Evolutionary conservation across 495 filamentous ascomycete genomes (phyloP).

Genomic region (Paragyromitra xinjiangensis): DNA sequence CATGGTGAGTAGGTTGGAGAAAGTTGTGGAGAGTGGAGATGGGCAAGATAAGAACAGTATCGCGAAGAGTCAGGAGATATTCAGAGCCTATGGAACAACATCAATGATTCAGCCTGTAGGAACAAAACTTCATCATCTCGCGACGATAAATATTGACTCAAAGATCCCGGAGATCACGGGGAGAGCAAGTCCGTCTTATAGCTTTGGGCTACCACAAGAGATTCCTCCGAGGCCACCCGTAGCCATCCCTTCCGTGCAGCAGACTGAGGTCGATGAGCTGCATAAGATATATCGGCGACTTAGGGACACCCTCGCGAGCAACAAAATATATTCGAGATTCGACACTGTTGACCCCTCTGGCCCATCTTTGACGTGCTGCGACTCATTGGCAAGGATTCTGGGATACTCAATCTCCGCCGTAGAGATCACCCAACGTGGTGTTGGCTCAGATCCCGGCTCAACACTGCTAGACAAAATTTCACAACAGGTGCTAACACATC

Average conservation of each 20-base stretch:
- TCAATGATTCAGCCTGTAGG: constrained; percentile 70
- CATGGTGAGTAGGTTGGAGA: constrained; percentile 60
- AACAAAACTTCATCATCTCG: constrained; percentile 66
- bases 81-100: constrained; percentile 70
- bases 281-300: constrained; percentile 80
- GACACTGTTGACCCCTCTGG: constrained; percentile 43
- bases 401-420: constrained; percentile 89
- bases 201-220: constrained; percentile 28
- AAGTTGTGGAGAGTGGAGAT: constrained; percentile 61
- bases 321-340: constrained; percentile 68
- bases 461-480: constrained; percentile 87
- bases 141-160: constrained; percentile 38
- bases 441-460: constrained; percentile 75
- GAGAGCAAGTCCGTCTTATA: constrained; percentile 40
- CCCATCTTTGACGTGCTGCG: constrained; percentile 57
- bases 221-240: constrained; percentile 14
- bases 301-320: constrained; percentile 76
- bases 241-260: constrained; percentile 18
- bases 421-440: constrained; percentile 91
- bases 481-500: constrained; percentile 79
- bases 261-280: constrained; percentile 68
- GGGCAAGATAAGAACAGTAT: constrained; percentile 54
- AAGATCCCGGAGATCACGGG: constrained; percentile 27
- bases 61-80: constrained; percentile 66
- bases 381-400: constrained; percentile 75